A percentile compares a stretch with the other conserved stretches of the same genome.
Conservation (phyloP, 768 basidiomycete genomes). For the Chalciporus chontae region DNA sequence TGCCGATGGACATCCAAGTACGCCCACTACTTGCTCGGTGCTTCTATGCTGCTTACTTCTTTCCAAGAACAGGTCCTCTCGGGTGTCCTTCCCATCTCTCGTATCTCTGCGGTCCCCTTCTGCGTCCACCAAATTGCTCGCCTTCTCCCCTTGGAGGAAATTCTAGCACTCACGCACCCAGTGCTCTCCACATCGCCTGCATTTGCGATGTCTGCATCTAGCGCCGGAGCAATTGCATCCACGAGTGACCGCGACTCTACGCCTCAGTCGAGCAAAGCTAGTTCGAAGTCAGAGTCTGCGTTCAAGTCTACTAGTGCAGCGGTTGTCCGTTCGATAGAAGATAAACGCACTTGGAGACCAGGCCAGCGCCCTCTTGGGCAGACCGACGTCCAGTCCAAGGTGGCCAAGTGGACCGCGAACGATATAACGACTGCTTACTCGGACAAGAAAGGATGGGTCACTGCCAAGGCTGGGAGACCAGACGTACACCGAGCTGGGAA, state of each 20-base stretch:
- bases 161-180: slow-evolving; percentile 60
- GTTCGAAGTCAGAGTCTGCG: background rate
- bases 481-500: slow-evolving; percentile 90
- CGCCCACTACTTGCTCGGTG: background rate
- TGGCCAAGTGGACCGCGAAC: slow-evolving; percentile 73
- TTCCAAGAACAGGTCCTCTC: slow-evolving; percentile 50
- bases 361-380: slow-evolving; percentile 31
- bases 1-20: slow-evolving; percentile 83
- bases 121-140: slow-evolving; percentile 71
- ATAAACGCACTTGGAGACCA: slow-evolving; percentile 79
- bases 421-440: slow-evolving; percentile 82
- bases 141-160: slow-evolving; percentile 72
- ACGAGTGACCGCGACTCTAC: background rate
- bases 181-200: slow-evolving; percentile 18
- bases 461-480: slow-evolving; percentile 86
- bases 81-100: slow-evolving; percentile 75
- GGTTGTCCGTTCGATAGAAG: slow-evolving; percentile 35
- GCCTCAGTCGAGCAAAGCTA: background rate
- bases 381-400: slow-evolving; percentile 9
- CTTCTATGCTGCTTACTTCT: background rate
- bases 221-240: background rate
- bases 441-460: slow-evolving; percentile 74
- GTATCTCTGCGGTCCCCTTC: slow-evolving; percentile 77
- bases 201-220: background rate
- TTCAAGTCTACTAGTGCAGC: slow-evolving; percentile 2